Evolutionary conservation across 1,284 basidiomycete genomes (phyloP).

Genomic region (Fomitopsis palustris): DNA sequence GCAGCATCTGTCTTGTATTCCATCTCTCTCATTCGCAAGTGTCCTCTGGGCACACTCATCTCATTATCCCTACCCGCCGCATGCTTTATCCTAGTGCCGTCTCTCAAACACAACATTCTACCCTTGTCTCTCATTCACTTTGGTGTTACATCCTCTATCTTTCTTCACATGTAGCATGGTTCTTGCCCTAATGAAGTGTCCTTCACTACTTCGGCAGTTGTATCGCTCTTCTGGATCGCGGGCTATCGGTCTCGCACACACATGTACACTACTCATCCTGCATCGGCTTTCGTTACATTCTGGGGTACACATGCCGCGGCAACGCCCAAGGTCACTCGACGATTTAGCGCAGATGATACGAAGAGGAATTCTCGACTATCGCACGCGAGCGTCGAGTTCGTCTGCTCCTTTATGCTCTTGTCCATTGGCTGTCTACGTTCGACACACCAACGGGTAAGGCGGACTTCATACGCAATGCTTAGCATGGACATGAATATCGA

Average conservation of each 20-base stretch:
- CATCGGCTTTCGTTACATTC: neutral
- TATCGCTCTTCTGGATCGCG: neutral
- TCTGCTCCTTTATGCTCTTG: slow-evolving; percentile 43
- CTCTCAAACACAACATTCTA: neutral
- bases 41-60: neutral
- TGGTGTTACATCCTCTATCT: neutral
- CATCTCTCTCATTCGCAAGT: neutral
- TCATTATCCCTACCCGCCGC: neutral
- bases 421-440: slow-evolving; percentile 60
- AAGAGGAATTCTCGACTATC: neutral
- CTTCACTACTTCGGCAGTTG: slow-evolving; percentile 1
- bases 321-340: too few relatives aligned
- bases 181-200: neutral
- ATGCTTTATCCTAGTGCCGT: neutral
- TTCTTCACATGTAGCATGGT: neutral
- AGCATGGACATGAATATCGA: neutral
- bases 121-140: neutral
- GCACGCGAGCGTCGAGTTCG: neutral
- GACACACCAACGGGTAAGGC: slow-evolving; percentile 63
- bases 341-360: too few relatives aligned
- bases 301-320: neutral
- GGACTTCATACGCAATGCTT: slow-evolving; percentile 37
- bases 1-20: slow-evolving; percentile 1
- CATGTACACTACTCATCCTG: neutral
- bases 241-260: neutral